Percentiles rank a stretch among this genome's conserved stretches.
Evolutionary conservation across 2,329 filamentous ascomycete species (phyloP).

Genomic region (Aspergillus sergii): DNA sequence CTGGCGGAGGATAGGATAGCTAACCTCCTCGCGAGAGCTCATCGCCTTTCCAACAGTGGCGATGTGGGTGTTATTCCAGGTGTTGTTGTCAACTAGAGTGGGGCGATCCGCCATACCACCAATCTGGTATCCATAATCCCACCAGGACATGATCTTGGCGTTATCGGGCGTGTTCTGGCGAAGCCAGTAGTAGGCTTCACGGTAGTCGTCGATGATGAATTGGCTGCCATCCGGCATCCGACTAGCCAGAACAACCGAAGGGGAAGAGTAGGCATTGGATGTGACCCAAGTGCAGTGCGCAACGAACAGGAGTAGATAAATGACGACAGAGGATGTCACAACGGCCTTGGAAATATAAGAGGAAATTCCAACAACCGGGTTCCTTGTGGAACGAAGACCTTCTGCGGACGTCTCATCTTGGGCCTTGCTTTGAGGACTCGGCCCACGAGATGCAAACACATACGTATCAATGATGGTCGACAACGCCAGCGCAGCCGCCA

Average conservation of each 20-base stretch:
- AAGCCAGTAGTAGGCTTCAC: conserved; percentile 99
- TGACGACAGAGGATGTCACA: conserved; percentile 70
- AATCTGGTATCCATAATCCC: conserved; percentile 99
- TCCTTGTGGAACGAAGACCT: conserved; percentile 67
- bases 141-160: conserved; percentile 99
- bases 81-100: conserved; percentile 98
- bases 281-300: conserved; percentile 99
- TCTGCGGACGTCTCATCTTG: conserved; percentile 39
- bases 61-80: conserved; percentile 99
- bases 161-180: conserved; percentile 94
- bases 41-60: conserved; percentile 98
- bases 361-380: conserved; percentile 82
- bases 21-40: conserved; percentile 96
- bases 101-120: conserved; percentile 98
- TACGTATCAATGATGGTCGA: conserved; percentile 90
- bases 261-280: conserved; percentile 97
- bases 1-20: conserved; percentile 96
- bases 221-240: conserved; percentile 90
- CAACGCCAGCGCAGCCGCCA: conserved; percentile 84
- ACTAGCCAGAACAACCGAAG: conserved; percentile 93
- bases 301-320: conserved; percentile 91
- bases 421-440: conserved; percentile 49
- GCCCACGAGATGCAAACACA: conserved; percentile 66
- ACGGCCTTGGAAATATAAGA: conserved; percentile 74
- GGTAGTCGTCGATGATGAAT: conserved; percentile 98